Base-by-base conservation (phyloP, 495 filamentous ascomycete genomes). In the Collariella sp. region DNA sequence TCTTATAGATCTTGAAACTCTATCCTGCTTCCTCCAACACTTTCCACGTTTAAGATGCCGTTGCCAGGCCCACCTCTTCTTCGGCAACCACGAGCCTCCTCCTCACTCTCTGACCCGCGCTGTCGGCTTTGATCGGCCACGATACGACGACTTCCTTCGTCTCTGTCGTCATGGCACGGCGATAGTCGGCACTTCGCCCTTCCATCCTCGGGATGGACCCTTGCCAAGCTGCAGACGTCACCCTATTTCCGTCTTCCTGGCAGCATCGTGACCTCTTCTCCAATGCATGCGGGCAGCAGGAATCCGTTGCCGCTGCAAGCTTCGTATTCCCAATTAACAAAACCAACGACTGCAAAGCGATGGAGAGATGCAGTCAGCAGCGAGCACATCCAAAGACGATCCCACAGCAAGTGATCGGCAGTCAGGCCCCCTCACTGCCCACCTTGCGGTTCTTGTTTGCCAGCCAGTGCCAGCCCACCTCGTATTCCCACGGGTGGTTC, bases 401-500 rank as follows among this genome's bases (percentile, higher is more conserved):
- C 5, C n/a, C 13, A 9, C 23, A 12, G 13, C 3, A 20, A n/a
- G 29, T 40, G 52, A 55, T 50, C 52, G 52, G 45, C 52, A 50
- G 23, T 48, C 16, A n/a, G n/a, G n/a, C n/a, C n/a, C n/a, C n/a
- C n/a, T n/a, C n/a, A n/a, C n/a, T n/a, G n/a, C n/a, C n/a, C n/a
- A n/a, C n/a, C n/a, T n/a, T n/a, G n/a, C n/a, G n/a, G n/a, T n/a
- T n/a, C n/a, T n/a, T n/a, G n/a, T n/a, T n/a, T n/a, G n/a, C n/a
- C n/a, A n/a, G n/a, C n/a, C n/a, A n/a, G n/a, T n/a, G n/a, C n/a
- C n/a, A 7, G 11, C 23, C 31, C 29, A 39, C 38, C 52, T 49
- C 52, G 52, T 55, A 55, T 55, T 55, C 44, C 36, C 13, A 33
- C 26, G 22, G 45, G 23, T 24, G 23, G 23, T 41, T 34, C 43